Evolutionary conservation across 331 rosid genomes (phyloP).

Genomic region (Acacia concinna): DNA sequence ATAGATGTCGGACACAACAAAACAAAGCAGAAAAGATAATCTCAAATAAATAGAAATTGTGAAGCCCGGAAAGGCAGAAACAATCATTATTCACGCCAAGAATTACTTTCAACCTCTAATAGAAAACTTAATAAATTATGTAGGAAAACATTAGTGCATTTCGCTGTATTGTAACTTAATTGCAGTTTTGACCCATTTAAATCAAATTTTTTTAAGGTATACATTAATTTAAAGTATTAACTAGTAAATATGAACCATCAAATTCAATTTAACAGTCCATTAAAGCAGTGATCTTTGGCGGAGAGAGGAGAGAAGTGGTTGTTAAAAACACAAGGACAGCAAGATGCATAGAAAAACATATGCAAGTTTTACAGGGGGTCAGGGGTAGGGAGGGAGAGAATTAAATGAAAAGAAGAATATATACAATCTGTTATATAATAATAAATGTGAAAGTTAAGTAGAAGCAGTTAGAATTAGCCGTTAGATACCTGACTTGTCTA

Average conservation of each 20-base stretch:
- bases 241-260: not conserved
- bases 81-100: constrained; percentile 23
- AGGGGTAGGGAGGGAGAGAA: not conserved
- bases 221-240: not conserved
- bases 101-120: constrained; percentile 19
- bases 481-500: too few species aligned
- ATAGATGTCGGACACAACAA: constrained; percentile 11
- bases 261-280: not conserved
- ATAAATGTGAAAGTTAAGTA: too few species aligned
- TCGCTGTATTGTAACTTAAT: not conserved
- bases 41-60: constrained; percentile 21
- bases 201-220: not conserved
- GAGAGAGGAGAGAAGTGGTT: not conserved
- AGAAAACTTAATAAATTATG: not conserved
- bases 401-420: not conserved
- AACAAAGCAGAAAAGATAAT: constrained; percentile 1
- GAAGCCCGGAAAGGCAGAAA: constrained; percentile 26
- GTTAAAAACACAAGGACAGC: not conserved
- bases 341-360: not conserved
- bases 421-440: not conserved
- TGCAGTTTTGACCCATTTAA: not conserved
- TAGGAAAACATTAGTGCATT: not conserved
- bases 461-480: too few species aligned
- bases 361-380: not conserved
- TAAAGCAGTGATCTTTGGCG: not conserved